These are phyloP conservation scores for Rhizophora mangle DNA, from an alignment of 345 rosid genomes.

Conservation along the genomic window DNA sequence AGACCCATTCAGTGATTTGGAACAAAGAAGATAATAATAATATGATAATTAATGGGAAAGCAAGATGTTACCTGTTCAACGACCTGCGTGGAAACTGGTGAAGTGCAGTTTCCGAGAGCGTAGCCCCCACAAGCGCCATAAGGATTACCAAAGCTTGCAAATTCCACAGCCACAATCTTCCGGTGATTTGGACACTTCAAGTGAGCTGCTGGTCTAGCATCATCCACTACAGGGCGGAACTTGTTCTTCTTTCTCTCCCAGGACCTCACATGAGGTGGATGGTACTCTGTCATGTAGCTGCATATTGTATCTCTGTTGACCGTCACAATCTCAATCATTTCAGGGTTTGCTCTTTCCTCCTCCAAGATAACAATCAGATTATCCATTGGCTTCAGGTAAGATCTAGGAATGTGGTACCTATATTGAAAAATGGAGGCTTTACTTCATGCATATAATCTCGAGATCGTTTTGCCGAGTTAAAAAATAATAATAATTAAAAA, in stretches of 20 bases:
- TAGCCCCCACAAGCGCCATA: slow-evolving; percentile 63
- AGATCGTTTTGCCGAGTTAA: neutral
- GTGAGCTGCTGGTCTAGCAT: slow-evolving; percentile 44
- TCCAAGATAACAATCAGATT: slow-evolving; percentile 69
- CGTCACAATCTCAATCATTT: slow-evolving; percentile 42
- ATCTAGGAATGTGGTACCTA: slow-evolving; percentile 85
- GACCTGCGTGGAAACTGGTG: slow-evolving; percentile 46
- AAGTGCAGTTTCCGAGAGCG: slow-evolving; percentile 50
- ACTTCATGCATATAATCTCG: neutral
- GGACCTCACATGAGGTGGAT: slow-evolving; percentile 52
- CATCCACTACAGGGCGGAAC: slow-evolving; percentile 31
- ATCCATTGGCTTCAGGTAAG: slow-evolving; percentile 55
- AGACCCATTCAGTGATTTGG: neutral
- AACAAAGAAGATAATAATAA: no score
- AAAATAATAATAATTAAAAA: no score
- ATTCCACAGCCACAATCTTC: slow-evolving; percentile 55
- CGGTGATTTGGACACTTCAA: slow-evolving; percentile 47
- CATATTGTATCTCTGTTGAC: slow-evolving; percentile 78
- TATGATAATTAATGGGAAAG: neutral
- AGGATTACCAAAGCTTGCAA: slow-evolving; percentile 82
- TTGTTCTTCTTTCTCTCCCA: slow-evolving; percentile 44
- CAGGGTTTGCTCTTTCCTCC: slow-evolving; percentile 53
- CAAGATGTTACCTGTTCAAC: slow-evolving; percentile 47
- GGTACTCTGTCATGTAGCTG: slow-evolving; percentile 45
- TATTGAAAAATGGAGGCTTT: neutral